Conservation (phyloP, 1,284 basidiomycete species). For the Irpex lacteus region DNA sequence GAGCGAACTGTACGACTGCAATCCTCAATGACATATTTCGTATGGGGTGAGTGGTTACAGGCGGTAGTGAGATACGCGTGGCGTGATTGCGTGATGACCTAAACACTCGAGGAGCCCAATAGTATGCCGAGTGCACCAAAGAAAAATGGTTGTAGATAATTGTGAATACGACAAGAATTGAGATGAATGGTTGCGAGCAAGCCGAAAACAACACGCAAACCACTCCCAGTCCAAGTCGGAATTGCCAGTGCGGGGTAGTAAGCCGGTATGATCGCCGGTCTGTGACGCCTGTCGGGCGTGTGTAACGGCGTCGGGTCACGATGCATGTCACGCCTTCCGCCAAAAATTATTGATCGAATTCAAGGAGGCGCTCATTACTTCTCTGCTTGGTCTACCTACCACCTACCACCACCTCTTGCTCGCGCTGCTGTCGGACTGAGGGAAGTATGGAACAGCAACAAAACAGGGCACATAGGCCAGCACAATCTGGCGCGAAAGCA, state of each 20-base stretch:
- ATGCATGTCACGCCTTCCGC: not conserved
- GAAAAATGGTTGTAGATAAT: no score
- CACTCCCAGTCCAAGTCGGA: not conserved
- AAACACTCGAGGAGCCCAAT: no score
- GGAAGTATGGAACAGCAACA: slow-evolving; percentile 59
- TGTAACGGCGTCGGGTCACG: not conserved
- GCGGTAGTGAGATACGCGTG: no score
- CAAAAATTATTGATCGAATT: slow-evolving; percentile 2
- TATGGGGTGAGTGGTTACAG: no score
- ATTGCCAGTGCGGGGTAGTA: not conserved
- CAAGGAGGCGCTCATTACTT: not conserved
- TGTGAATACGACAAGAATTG: no score
- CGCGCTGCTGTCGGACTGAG: not conserved
- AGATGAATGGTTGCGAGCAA: no score
- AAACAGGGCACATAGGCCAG: slow-evolving; percentile 77
- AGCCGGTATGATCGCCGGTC: not conserved
- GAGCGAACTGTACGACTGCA: slow-evolving; percentile 59
- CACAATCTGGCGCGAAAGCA: slow-evolving; percentile 70
- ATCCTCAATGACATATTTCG: slow-evolving; percentile 29
- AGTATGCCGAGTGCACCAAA: no score
- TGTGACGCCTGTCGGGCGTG: not conserved
- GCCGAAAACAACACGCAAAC: no score
- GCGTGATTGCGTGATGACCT: no score
- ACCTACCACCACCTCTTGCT: not conserved
- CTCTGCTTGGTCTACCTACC: not conserved